Evolutionary conservation across 1,284 basidiomycete genomes (phyloP).

Genomic region (Exobasidium rhododendri): DNA sequence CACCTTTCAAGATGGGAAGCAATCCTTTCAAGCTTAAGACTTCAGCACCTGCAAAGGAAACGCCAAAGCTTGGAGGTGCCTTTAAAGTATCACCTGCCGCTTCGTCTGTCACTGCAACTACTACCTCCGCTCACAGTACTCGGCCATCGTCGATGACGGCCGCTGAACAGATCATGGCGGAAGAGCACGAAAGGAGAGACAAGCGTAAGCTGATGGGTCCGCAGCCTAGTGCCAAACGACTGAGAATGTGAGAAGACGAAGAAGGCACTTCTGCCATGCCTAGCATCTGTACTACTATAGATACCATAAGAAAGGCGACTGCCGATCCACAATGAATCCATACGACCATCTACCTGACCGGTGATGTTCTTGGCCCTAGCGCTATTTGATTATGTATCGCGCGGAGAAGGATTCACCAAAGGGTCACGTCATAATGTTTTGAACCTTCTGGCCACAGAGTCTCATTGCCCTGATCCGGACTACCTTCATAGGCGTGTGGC

Average conservation of each 20-base stretch:
- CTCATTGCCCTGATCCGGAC: too few relatives aligned
- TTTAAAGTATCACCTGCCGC: conserved; percentile 10
- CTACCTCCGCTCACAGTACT: conserved; percentile 26
- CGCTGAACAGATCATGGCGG: conserved; percentile 49
- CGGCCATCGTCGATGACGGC: conserved; percentile 29
- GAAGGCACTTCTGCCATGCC: background rate
- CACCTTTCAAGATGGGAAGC: conserved; percentile 27
- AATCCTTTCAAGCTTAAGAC: conserved; percentile 27
- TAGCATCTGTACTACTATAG: background rate
- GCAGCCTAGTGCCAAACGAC: conserved; percentile 18
- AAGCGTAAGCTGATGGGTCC: conserved; percentile 19
- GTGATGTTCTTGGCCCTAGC: too few relatives aligned
- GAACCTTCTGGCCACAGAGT: too few relatives aligned
- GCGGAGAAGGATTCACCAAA: too few relatives aligned
- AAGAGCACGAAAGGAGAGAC: conserved; percentile 30
- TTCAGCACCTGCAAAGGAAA: conserved; percentile 9
- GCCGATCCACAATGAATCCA: too few relatives aligned
- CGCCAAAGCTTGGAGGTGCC: conserved; percentile 19
- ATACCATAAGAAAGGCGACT: too few relatives aligned
- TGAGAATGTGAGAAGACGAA: conserved; percentile 23
- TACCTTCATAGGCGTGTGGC: too few relatives aligned
- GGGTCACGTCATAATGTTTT: too few relatives aligned
- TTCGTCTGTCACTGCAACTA: background rate
- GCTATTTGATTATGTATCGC: too few relatives aligned
- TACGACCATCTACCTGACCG: too few relatives aligned